phyloP scores from a whole-genome alignment of 1,284 basidiomycete genomes.

The Trichosporon sp. region DNA sequence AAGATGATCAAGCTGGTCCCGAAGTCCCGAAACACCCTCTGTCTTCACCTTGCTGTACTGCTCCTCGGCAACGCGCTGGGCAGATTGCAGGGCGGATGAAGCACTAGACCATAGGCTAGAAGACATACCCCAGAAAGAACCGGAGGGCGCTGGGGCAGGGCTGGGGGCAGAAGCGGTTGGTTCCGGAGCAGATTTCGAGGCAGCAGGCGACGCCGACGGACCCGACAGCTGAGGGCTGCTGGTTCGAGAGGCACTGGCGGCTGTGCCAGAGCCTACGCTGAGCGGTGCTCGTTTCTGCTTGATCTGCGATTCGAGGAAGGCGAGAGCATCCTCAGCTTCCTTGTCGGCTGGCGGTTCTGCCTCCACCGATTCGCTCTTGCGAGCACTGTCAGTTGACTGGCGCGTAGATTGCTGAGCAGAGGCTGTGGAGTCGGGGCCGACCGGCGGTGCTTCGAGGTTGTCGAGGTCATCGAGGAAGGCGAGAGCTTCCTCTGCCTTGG shows the following conservation, averaged over 20 bases:
- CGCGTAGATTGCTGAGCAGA: conserved; percentile 9
- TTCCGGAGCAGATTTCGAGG: conserved; percentile 17
- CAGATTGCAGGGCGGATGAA: conserved; percentile 77
- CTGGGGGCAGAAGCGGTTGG: conserved; percentile 7
- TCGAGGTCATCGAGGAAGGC: conserved; percentile 86
- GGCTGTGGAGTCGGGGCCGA: not conserved
- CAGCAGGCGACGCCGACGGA: not conserved
- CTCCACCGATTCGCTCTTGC: not conserved
- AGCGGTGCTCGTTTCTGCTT: conserved; percentile 62
- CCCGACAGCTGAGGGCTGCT: conserved; percentile 21
- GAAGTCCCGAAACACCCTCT: conserved; percentile 52
- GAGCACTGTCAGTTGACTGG: conserved; percentile 18
- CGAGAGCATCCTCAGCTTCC: conserved; percentile 57
- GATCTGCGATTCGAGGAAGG: conserved; percentile 83
- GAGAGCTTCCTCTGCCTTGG: conserved; percentile 81
- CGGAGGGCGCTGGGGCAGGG: conserved; percentile 3
- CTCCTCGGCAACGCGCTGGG: conserved; percentile 70
- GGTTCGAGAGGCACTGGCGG: conserved; percentile 16
- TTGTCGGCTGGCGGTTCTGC: conserved; percentile 59
- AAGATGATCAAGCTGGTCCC: conserved; percentile 24
- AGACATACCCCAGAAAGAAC: conserved; percentile 44
- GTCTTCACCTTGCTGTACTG: conserved; percentile 60
- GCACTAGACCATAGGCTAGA: conserved; percentile 75
- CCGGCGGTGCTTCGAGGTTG: conserved; percentile 53
- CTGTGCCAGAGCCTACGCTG: conserved; percentile 21